Base-by-base conservation (phyloP, 805 yeast genomes). In the Tetrapisispora nanseiensis region DNA sequence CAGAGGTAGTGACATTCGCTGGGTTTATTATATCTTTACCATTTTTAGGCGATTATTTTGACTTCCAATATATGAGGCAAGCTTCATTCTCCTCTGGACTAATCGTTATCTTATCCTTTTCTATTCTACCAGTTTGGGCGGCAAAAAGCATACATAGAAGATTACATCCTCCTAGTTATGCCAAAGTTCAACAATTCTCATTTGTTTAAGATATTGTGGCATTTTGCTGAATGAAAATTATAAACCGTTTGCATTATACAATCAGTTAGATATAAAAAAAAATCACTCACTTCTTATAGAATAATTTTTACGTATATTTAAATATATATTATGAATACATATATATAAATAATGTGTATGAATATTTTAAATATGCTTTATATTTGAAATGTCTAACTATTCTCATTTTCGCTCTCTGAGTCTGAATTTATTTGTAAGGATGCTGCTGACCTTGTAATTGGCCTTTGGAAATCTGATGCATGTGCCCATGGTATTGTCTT, bases 101-200 rank as follows among this genome's bases (percentile, higher is more conserved):
- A 6, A 61, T 71, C 2, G 66, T 82, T 8, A 80, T 85, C 11
- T 63, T 89, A 32, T 69, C 76, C 0, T 66, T 85, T 4, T 82
- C 95, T 6, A 68, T 90, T 44, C 62, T 86, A 29, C 98, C 98
- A 0, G 94, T 90, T 1, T 90, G 96, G 96, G 66, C 82, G 2
- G 79, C 80, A 3, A 85, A 85, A 61, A 70, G 83, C 4, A 66
- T 90, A 15, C 78, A 81, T 56, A 73, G 95, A 48, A 78, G 70
- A 47, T 62, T 92, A 43, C 76, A 87, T 51, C 97, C 98, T 3
- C 98, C 98, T 26, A 86, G 86, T 56, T 92, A 92, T 61, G 97
- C 97, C 8, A 92, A 92, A 62, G 97, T 92, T 33, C 97, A 89
- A 61, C 92, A 84, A 40, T 62, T 62, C 46, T 50, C 62, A 7